Evolutionary conservation across 2,329 filamentous ascomycete genomes (phyloP).

Genomic region (Pleurostoma richardsiae): DNA sequence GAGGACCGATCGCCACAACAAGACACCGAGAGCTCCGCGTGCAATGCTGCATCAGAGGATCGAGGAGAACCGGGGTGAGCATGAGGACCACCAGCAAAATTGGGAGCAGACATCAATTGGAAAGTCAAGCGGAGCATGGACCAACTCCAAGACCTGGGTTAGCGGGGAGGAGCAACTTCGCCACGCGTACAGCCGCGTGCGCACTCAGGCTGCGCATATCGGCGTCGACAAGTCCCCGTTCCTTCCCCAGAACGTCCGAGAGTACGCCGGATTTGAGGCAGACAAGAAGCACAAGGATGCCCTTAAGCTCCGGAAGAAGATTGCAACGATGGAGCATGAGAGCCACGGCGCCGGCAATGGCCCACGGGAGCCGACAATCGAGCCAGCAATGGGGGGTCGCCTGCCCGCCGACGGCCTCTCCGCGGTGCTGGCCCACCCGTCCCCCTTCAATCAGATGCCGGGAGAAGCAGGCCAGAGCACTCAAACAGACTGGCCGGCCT

Average conservation of each 20-base stretch:
- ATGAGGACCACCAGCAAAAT: background rate
- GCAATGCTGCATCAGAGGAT: slow-evolving; percentile 2
- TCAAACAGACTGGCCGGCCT: too few relatives aligned
- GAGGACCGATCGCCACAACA: too few relatives aligned
- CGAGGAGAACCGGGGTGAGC: background rate
- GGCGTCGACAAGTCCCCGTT: slow-evolving; percentile 1
- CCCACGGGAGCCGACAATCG: too few relatives aligned
- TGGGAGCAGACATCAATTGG: background rate
- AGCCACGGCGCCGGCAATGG: too few relatives aligned
- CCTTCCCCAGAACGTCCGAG: slow-evolving; percentile 1
- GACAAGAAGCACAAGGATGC: slow-evolving; percentile 2
- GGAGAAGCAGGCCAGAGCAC: too few relatives aligned
- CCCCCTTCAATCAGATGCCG: too few relatives aligned
- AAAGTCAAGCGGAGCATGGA: background rate
- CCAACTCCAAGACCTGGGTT: slow-evolving; percentile 1
- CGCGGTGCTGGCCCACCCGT: too few relatives aligned
- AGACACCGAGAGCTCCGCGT: slow-evolving; percentile 1
- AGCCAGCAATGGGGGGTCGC: too few relatives aligned
- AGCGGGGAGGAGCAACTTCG: slow-evolving; percentile 5
- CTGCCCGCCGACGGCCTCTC: too few relatives aligned
- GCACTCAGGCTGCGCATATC: slow-evolving; percentile 1
- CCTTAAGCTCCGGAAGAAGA: slow-evolving; percentile 3
- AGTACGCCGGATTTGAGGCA: slow-evolving; percentile 3
- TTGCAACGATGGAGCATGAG: slow-evolving; percentile 1
- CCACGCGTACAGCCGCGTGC: slow-evolving; percentile 3